phyloP scores from a whole-genome alignment of 495 filamentous ascomycete genomes.

The Zalerion maritima region DNA sequence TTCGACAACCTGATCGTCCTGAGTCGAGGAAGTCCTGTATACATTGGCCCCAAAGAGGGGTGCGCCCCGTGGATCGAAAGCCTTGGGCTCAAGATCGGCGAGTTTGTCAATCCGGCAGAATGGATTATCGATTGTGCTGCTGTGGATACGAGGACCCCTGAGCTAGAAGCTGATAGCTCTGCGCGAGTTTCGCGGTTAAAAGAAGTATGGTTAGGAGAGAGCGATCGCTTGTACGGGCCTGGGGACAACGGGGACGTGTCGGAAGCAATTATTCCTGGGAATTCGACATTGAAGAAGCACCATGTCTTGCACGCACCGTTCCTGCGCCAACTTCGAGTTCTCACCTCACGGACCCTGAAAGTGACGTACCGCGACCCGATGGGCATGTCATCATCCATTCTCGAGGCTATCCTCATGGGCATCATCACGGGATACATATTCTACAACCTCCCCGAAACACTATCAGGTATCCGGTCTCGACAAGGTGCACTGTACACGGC shows the following conservation, averaged over 20 bases:
- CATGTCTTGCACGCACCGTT: constrained; percentile 37
- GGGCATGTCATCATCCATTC: constrained; percentile 48
- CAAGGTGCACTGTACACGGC: constrained; percentile 56
- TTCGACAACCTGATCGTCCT: constrained; percentile 55
- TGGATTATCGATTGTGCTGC: constrained; percentile 58
- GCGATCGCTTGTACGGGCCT: constrained; percentile 9
- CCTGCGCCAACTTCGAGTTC: constrained; percentile 42
- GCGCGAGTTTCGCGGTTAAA: constrained; percentile 40
- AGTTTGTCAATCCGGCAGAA: constrained; percentile 62
- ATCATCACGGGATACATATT: constrained; percentile 61
- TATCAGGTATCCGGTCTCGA: constrained; percentile 49
- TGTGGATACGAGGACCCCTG: constrained; percentile 48
- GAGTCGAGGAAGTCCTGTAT: constrained; percentile 47
- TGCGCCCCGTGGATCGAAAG: constrained; percentile 44
- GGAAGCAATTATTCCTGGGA: constrained; percentile 3
- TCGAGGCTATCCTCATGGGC: constrained; percentile 51
- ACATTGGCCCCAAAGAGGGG: constrained; percentile 37
- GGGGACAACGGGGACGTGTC: constrained; percentile 5
- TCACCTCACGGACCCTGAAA: constrained; percentile 50
- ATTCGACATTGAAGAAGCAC: neutral
- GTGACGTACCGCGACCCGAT: constrained; percentile 58
- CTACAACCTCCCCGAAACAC: constrained; percentile 39
- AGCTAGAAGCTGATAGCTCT: constrained; percentile 42
- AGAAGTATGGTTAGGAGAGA: constrained; percentile 33
- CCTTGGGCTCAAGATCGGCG: constrained; percentile 40